These are phyloP conservation scores for Chimonanthus salicifolius DNA, from an alignment of 164 flowering plant genomes.

Conservation along the genomic window DNA sequence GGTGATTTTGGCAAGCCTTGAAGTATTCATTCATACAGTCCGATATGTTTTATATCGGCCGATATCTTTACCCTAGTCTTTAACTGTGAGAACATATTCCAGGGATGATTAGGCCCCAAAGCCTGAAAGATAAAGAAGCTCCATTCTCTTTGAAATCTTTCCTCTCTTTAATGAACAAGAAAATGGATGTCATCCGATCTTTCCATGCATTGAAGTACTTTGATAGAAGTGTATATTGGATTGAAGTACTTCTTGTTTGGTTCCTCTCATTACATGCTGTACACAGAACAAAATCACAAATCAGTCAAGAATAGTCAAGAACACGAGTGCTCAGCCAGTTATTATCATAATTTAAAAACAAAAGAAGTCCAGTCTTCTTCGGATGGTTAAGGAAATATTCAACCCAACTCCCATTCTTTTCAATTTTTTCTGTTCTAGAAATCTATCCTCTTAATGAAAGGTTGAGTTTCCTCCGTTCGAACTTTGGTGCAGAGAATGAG, in stretches of 20 bases:
- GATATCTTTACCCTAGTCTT: too few relatives aligned
- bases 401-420: neutral
- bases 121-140: neutral
- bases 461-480: too few relatives aligned
- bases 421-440: too few relatives aligned
- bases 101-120: slow-evolving; percentile 10
- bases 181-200: neutral
- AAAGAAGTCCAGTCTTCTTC: neutral
- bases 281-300: too few relatives aligned
- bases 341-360: too few relatives aligned
- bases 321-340: too few relatives aligned
- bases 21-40: too few relatives aligned
- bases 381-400: neutral
- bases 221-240: neutral
- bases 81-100: slow-evolving; percentile 12
- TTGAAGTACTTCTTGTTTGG: neutral
- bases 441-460: too few relatives aligned
- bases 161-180: slow-evolving; percentile 1
- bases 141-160: slow-evolving; percentile 15
- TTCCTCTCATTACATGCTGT: neutral
- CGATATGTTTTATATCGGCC: too few relatives aligned
- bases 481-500: too few relatives aligned
- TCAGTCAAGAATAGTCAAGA: neutral
- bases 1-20: too few relatives aligned
- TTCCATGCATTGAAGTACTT: neutral